Conservation (phyloP, 345 rosid species). For the Triadica sebifera region DNA sequence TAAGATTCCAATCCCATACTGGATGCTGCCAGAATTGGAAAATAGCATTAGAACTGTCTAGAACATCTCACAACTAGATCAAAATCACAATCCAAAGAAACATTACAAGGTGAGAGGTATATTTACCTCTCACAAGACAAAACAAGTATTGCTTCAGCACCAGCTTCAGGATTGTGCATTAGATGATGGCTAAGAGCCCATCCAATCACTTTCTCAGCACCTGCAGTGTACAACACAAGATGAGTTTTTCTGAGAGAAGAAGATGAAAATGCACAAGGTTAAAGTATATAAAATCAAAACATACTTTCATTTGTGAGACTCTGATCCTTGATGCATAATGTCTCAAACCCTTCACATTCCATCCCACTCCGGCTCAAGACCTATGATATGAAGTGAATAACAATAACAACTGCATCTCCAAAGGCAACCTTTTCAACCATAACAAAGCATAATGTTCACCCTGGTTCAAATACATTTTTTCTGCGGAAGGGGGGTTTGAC, state of each 20-base stretch:
- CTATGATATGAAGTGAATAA: slow-evolving; percentile 35
- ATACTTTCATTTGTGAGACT: slow-evolving; percentile 71
- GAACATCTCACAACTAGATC: slow-evolving; percentile 16
- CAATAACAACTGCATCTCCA: slow-evolving; percentile 12
- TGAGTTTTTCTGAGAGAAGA: slow-evolving; percentile 8
- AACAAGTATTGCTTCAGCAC: slow-evolving; percentile 51
- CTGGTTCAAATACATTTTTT: no score
- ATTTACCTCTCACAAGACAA: slow-evolving; percentile 74
- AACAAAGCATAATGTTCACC: no score
- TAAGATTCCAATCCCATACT: slow-evolving; percentile 63
- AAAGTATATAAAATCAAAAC: slow-evolving; percentile 23
- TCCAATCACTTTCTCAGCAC: slow-evolving; percentile 81
- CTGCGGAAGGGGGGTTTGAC: no score
- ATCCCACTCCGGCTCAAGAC: slow-evolving; percentile 59
- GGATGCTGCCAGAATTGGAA: slow-evolving; percentile 57
- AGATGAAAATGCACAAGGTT: slow-evolving; percentile 1
- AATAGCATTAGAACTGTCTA: slow-evolving; percentile 26
- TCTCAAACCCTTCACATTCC: slow-evolving; percentile 71
- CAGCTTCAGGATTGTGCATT: slow-evolving; percentile 63
- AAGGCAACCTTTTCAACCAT: background rate
- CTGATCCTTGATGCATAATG: slow-evolving; percentile 68
- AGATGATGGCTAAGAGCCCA: slow-evolving; percentile 84
- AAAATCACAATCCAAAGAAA: slow-evolving; percentile 18
- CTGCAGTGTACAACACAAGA: slow-evolving; percentile 37
- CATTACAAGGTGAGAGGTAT: slow-evolving; percentile 13